Evolutionary conservation across 371 early-diverging fungal genomes (phyloP).

Genomic region (Quaeritorhiza haematococci): DNA sequence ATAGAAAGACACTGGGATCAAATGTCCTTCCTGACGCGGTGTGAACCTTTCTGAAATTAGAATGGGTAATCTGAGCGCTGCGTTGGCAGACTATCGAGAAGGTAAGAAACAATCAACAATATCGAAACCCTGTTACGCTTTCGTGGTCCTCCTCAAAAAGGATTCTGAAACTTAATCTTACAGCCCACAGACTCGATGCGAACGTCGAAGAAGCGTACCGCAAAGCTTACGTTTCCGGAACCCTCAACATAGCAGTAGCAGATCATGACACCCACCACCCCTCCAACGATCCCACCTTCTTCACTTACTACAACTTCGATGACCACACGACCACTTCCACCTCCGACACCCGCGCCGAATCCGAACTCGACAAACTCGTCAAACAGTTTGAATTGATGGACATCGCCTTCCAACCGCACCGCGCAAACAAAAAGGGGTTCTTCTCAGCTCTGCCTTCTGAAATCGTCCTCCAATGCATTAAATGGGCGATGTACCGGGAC

Average conservation of each 20-base stretch:
- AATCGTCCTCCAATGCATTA: constrained; percentile 19
- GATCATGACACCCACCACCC: too few relatives aligned
- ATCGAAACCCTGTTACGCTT: too few relatives aligned
- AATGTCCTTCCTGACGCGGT: neutral
- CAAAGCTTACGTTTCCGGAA: too few relatives aligned
- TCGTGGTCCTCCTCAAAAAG: too few relatives aligned
- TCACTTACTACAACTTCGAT: constrained; percentile 14
- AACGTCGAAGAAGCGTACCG: too few relatives aligned
- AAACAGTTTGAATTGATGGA: neutral
- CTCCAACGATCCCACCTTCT: too few relatives aligned
- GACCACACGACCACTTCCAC: neutral
- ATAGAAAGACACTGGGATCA: too few relatives aligned
- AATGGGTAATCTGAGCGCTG: constrained; percentile 16
- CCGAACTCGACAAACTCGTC: neutral
- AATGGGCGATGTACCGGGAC: constrained; percentile 34
- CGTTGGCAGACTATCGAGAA: constrained; percentile 8
- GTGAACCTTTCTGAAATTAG: constrained; percentile 3
- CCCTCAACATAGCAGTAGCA: too few relatives aligned
- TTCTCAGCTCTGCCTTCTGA: constrained; percentile 18
- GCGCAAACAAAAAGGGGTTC: neutral
- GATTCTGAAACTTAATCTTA: too few relatives aligned
- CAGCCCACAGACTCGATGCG: too few relatives aligned
- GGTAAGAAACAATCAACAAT: too few relatives aligned
- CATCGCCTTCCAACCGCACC: neutral
- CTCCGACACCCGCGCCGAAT: neutral